Evolutionary conservation across 2,329 filamentous ascomycete genomes (phyloP), one percentile per base, ranked within the genome.

Genomic region (Stenocarpella maydis): DNA sequence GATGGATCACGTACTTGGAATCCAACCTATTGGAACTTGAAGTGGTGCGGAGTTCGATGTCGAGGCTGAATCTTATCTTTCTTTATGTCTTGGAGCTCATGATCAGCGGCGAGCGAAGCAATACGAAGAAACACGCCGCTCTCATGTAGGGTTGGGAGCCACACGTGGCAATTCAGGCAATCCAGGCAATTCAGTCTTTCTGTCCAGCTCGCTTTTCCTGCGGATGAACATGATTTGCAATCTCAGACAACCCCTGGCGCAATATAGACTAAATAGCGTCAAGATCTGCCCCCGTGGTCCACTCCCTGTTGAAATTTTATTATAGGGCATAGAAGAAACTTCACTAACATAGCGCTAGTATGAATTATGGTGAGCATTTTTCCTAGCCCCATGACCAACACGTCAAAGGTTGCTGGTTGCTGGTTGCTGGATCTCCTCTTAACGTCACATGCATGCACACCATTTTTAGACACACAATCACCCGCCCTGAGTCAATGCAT

Each of bases 201-300:
- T 24, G n/a, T 49, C 19, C 28, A 49, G 28, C 28, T 49, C 24
- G 28, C 28, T n/a, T 6, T 34, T 24, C 19, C 19, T 19, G 41
- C n/a, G 19, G n/a, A 5, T 12, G 41, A n/a, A 47, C 14, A 47
- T 61, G 28, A 63, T 63, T 49, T 43, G 58, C 41, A 37, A 63
- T 61, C 26, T 61, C 41, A 28, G n/a, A 8, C 28, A 24, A 37
- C 28, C 58, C 58, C 41, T 49, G 26, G 43, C 58, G 49, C 24
- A 49, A 37, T 49, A 37, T 63, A 63, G 28, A 34, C 41, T 61
- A 63, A 47, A 34, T 26, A 43, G 58, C 14, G 4, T 37, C 24
- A 3, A 49, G 49, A 28, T 37, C n/a, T 24, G 43, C 37, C 58
- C 24, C 12, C 47, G 24, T 49, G 26, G 31, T 3, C 15, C 58